Conservation (phyloP, 78 protist genomes). For the Cavenderia fasciculata region DNA sequence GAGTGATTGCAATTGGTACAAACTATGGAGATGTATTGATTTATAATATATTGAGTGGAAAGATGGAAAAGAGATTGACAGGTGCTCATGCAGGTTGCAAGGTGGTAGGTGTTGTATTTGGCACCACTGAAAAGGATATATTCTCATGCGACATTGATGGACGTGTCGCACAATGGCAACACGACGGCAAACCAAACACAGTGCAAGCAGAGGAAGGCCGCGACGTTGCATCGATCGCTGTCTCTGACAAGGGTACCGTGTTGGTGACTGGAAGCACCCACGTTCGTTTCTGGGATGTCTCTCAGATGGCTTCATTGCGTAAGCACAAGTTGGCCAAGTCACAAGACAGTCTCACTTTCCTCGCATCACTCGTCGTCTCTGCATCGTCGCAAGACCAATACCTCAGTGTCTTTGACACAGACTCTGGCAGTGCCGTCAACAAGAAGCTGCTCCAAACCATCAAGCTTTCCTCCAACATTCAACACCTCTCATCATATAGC, state of each 20-base stretch:
- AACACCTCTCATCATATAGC: not conserved
- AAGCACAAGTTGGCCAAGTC: too few relatives aligned
- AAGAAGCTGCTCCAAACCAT: not conserved
- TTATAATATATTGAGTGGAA: constrained; percentile 1
- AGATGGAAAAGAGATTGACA: not conserved
- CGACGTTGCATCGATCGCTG: not conserved
- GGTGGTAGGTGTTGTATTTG: constrained; percentile 2
- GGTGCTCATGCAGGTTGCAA: not conserved
- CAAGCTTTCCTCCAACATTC: not conserved
- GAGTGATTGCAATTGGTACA: constrained; percentile 12
- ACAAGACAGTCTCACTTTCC: too few relatives aligned
- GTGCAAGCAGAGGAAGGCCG: not conserved
- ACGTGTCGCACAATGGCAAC: constrained; percentile 2
- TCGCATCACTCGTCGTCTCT: too few relatives aligned
- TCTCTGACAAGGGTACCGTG: not conserved
- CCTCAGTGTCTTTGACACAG: not conserved
- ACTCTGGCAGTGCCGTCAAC: not conserved
- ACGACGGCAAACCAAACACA: not conserved
- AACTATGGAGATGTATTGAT: not conserved
- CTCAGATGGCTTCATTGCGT: too few relatives aligned
- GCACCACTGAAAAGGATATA: not conserved
- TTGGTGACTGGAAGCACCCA: not conserved
- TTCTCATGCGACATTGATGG: constrained; percentile 6
- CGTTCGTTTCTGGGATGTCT: not conserved
- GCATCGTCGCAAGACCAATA: too few relatives aligned